Evolutionary conservation across 352 stramenopile species (phyloP), one percentile per base, ranked within the genome.

Genomic region (Phytophthora pistaciae): DNA sequence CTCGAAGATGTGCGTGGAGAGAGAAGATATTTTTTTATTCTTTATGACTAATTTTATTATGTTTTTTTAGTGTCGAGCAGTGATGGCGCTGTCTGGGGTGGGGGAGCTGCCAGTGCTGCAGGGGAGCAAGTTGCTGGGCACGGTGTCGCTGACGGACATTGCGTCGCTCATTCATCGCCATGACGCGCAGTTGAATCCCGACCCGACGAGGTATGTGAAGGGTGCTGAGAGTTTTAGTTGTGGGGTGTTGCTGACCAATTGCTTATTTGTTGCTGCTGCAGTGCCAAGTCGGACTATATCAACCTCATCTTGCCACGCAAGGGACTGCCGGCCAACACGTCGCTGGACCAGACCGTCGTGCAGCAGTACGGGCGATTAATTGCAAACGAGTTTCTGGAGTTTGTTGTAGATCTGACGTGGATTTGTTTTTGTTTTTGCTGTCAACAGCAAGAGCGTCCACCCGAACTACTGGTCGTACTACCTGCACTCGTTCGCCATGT

Each of bases 251-350:
- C 40, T 48, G 40, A 48, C 16, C 14, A 48, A 20, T 5, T 10
- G 40, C 21, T 42, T 10, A 18, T 5, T 23, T 20, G 16, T 33
- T 25, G 20, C 25, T n/a, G 14, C 50, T 59, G 59, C 46, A 96
- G 92, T 60, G 92, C 90, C 59, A 98, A 98, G 68, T 95, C 93
- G 49, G 88, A 93, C 60, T 97, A 95, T 68, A 95, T 97, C 64
- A 93, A 93, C 64, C 68, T 96, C 33, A 96, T 97, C 60, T 75
- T 92, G 33, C 83, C 89, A 31, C 84, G 91, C 63, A 93, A 88
- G 60, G 91, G 91, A 14, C 70, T 97, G 3, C 91, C 91, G 11
- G 79, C 80, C 9, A 93, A 92, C 64, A 91, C 87, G 38, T 91
- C 77, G 13, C 74, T 91, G 3, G 75, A 80, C 55, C 66, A 81